Evolutionary conservation across 768 basidiomycete genomes (phyloP), one percentile per base, ranked within the genome.

Genomic region (Amanita subjunquillea): DNA sequence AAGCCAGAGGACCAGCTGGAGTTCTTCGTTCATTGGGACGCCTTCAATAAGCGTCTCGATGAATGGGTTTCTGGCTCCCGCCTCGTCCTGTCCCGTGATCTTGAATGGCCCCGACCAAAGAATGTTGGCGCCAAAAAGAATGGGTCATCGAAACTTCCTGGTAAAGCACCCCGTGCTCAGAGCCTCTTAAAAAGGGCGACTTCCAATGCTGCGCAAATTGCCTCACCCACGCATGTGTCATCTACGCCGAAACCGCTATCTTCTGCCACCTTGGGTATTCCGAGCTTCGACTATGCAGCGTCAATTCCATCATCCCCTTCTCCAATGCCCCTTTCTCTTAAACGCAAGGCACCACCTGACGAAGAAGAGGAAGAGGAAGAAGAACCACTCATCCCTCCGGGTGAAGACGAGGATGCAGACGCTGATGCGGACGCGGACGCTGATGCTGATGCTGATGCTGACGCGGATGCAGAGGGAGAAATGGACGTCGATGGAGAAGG

Each of bases 11-110:
- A 92, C 65, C 83, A 87, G 60, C 79, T 81, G 66, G 94, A 98
- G 67, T 98, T 83, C 73, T 99, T 98, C 63, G 91, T 98, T 17
- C 96, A 99, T 63, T 99, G 95, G 85, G 92, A 97, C 60, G 83
- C 91, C 58, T 98, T 97, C 78, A 99, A 99, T 75, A 99, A 99
- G 67, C 93, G 96, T 56, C 75, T 98, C 38, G 96, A 99, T 64
- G 96, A 96, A 51, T 99, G 96, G 96, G 86, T 99, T 22, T 71
- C 87, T 12, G 91, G 89, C 13, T 85, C 88, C 1, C 82, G 95
- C 38, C 78, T 99, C 53, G 78, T 98, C 39, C 73, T 94, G 42
- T 76, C 72, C 54, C 78, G 85, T 57, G 93, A 96, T 62, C 77
- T 99, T 57, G 93, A 98, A 67, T 95, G 91, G 92, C 95, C 96